phyloP scores from a whole-genome alignment of 2,329 filamentous ascomycete species.

The Davidsoniella eucalypti region DNA sequence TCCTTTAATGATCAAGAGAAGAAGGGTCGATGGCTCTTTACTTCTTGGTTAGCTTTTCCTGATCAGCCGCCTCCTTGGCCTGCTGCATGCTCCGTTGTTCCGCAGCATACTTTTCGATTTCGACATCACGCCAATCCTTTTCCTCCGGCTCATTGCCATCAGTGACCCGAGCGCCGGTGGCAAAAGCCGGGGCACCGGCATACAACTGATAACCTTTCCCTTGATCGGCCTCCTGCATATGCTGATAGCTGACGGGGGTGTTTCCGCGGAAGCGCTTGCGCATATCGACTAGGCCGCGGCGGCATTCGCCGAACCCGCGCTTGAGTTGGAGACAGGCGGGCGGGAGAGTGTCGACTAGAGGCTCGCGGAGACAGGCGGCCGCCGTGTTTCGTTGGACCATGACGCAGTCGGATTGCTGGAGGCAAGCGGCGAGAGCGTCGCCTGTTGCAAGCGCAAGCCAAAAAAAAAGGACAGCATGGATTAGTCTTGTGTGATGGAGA shows the following conservation, averaged over 20 bases:
- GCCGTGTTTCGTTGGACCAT: conserved; percentile 80
- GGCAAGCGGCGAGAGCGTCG: conserved; percentile 80
- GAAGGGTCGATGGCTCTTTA: background rate
- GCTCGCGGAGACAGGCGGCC: conserved; percentile 71
- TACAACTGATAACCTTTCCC: conserved; percentile 56
- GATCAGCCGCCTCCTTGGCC: conserved; percentile 4
- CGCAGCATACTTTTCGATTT: conserved; percentile 43
- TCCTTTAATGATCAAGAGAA: background rate
- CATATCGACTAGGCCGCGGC: conserved; percentile 95
- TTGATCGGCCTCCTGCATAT: conserved; percentile 43
- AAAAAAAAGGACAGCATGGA: background rate
- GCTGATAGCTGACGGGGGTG: conserved; percentile 56
- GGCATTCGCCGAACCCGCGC: conserved; percentile 87
- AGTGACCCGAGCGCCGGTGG: conserved; percentile 44
- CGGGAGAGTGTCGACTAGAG: conserved; percentile 67
- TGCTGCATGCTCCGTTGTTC: conserved; percentile 15
- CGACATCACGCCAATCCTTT: conserved; percentile 45
- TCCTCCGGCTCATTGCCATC: conserved; percentile 48
- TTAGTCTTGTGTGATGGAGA: conserved; percentile 6
- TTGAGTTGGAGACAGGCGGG: conserved; percentile 83
- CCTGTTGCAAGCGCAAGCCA: conserved; percentile 34
- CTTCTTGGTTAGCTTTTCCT: conserved; percentile 8
- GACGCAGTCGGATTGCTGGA: conserved; percentile 92
- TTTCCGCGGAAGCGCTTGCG: conserved; percentile 95
- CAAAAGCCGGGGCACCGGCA: conserved; percentile 57